A percentile compares a stretch with the other conserved stretches of the same genome.
Evolutionary conservation across 2,329 filamentous ascomycete species (phyloP).

Genomic region (Fusarium multiceps): DNA sequence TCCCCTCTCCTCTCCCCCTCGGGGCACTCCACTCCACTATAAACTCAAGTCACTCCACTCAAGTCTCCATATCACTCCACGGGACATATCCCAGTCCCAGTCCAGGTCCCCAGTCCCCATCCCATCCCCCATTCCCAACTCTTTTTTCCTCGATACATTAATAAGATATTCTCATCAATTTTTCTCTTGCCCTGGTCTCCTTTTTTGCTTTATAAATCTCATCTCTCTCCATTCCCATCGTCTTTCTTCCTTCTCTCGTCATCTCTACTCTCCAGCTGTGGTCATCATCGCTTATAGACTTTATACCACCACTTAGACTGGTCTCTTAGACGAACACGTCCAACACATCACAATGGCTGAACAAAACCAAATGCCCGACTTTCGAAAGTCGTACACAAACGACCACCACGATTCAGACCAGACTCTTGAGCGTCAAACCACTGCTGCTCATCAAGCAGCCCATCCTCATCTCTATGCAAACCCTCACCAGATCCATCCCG

Average conservation of each 20-base stretch:
- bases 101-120: neutral
- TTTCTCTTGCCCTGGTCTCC: conserved; percentile 20
- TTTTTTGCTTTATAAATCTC: conserved; percentile 40
- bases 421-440: conserved; percentile 39
- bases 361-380: conserved; percentile 9
- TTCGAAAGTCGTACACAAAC: conserved; percentile 18
- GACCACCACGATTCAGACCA: conserved; percentile 44
- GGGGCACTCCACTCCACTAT: conserved; percentile 32
- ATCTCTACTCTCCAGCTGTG: neutral
- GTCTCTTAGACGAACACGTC: conserved; percentile 1
- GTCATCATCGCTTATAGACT: neutral
- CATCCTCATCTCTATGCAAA: conserved; percentile 46
- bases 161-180: conserved; percentile 27
- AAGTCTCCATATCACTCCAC: conserved; percentile 34
- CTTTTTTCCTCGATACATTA: neutral
- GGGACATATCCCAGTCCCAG: conserved; percentile 1
- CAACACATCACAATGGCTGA: conserved; percentile 37
- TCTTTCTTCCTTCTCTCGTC: conserved; percentile 7
- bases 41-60: conserved; percentile 35
- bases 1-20: conserved; percentile 4
- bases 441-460: conserved; percentile 30
- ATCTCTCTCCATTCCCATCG: conserved; percentile 29
- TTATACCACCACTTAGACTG: conserved; percentile 11
- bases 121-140: conserved; percentile 5
- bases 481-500: conserved; percentile 57